Base-by-base conservation (phyloP, 148 eudicot genomes). In the Vaccinium macrocarpon region DNA sequence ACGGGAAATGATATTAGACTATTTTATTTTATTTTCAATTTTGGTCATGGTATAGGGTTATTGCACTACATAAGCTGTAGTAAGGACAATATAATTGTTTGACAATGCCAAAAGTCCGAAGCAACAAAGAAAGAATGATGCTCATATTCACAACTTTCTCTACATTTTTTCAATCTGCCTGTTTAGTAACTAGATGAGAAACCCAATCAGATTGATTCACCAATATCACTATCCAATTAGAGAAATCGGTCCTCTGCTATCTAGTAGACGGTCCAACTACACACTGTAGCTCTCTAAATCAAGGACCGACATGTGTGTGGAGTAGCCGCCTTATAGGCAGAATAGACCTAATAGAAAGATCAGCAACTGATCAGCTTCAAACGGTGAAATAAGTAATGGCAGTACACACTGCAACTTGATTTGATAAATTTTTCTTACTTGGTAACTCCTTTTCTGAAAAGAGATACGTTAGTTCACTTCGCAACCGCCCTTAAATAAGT, bases 71-170 rank as follows among this genome's bases (percentile, higher is more conserved):
- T 62, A 62, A 62, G 70, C 23, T 62, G 27, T 62, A 62, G 27
- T 4, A n/a, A 21, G 27, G 70, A 62, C 70, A 21, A 62, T 23
- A 62, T 62, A 62, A 23, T 62, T 10, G 13, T 19, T 9, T 16
- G 70, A 80, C 21, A 57, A 35, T 35, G 46, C n/a, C 29, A 32
- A 4, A 80, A 57, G 10, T 57, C 23, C 70, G 12, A 35, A 29
- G 23, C 29, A 80, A 38, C 15, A 14, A 14, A 78, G 3, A 35
- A 80, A 80, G 11, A 57, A 35, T 29, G 27, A 16, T 10, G 16
- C 23, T 78, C n/a, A 27, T 32, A 55, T 82, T 82, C 48, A 82
- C 49, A 59, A 57, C 82, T 15, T 32, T 14, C 50, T 57, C 66
- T 56, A 62, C 23, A 56, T 79, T 79, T 27, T 56, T 21, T 29